Base-by-base conservation (phyloP, 352 stramenopile genomes). In the Globisporangium cederbergense region DNA sequence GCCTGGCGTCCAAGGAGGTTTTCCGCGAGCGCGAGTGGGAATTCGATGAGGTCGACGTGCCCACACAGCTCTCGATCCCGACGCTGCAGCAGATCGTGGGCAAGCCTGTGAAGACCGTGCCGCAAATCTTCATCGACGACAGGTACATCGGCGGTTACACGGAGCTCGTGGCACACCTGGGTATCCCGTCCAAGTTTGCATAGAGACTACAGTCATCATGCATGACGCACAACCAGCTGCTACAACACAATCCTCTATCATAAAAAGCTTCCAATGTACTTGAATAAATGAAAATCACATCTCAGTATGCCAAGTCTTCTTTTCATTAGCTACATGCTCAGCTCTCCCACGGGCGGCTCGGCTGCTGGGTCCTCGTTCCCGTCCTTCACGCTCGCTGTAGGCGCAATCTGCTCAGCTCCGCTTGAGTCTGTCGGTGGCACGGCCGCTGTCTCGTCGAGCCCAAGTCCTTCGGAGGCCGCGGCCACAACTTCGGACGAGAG, bases 121-220 rank as follows among this genome's bases (percentile, higher is more conserved):
- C 86, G 54, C 86, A 94, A 66, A 91, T 93, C 60, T 94, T 85
- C 65, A 65, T 93, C 36, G 74, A 91, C 47, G 81, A 77, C 66
- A 74, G 86, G 53, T 94, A 93, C 73, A 76, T 94, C 47, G 86
- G 86, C 32, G 86, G 86, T 43, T 94, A 91, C 73, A 84, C 75
- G 45, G 81, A 92, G 56, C 86, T 94, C 18, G 73, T 76, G n/a
- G 60, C 69, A 61, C 74, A 90, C 67, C 69, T 93, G 20, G 74
- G 69, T n/a, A 80, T 90, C 42, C 72, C 79, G 52, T 88, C 76
- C 16, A 80, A 76, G 25, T 89, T 91, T 40, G 73, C 73, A 32
- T 84, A 28, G 65, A 68, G 9, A 63, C 54, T 9, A 18, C 42
- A 22, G 57, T 10, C 22, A 43, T 40, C 10, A 40, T 28, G 25